Base-by-base conservation (phyloP, 306 rosid species). In the Alnus glutinosa region DNA sequence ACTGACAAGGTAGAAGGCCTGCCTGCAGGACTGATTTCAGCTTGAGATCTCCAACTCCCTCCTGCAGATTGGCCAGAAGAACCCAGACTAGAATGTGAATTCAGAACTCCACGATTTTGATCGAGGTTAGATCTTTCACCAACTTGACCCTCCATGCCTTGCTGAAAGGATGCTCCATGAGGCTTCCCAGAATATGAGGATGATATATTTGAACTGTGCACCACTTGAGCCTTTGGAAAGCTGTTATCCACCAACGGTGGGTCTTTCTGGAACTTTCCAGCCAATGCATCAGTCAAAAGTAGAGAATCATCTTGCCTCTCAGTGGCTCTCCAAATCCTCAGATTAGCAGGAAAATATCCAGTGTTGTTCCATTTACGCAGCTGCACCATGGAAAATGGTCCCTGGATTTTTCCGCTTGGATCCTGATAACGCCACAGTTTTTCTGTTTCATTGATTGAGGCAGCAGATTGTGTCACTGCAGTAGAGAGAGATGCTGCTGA, bases 321-420 rank as follows among this genome's bases (percentile, higher is more conserved):
- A 3, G 82, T 80, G 72, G 78, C 30, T 85, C 57, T 93, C 99
- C 99, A 96, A 81, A 93, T 87, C 87, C 74, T 86, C 88, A 96
- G 85, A 75, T 96, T 94, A 46, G 86, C 82, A 74, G 99, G 99
- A 76, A 96, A 96, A 79, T 93, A 96, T 76, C 98, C 99, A 23
- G 97, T 96, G 83, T 81, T 90, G 74, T 76, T 93, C 99, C 99
- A 96, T 80, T 96, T 96, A 28, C 99, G 93, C 37, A 96, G 86
- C 84, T 96, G 99, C 68, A 85, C 83, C 75, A 91, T 90, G 39
- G 98, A 96, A 89, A 96, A 96, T 55, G 99, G 99, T 75, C 99
- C 99, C 88, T 96, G 99, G 74, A 91, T 81, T 86, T 96, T 96
- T 64, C 96, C 99, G n/a, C 97, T 84, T 28, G 99, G 99, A 87